Percentiles rank a stretch among this genome's conserved stretches.
phyloP scores from a whole-genome alignment of 2,329 filamentous ascomycete genomes.

The Achaetomium macrosporum region DNA sequence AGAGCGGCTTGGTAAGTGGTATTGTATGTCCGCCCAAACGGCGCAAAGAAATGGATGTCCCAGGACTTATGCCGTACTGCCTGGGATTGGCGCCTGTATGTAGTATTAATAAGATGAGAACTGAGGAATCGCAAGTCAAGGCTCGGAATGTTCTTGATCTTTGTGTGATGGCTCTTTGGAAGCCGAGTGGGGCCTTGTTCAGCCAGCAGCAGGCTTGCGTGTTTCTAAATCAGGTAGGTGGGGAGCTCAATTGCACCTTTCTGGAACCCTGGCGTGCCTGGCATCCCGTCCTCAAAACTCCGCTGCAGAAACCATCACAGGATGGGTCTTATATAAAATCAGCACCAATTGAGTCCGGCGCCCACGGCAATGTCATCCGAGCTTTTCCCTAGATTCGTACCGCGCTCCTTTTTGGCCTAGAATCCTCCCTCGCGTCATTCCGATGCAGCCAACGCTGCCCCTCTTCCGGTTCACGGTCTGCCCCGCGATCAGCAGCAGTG shows the following conservation, averaged over 20 bases:
- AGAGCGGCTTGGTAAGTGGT: no score
- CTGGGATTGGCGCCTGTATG: no score
- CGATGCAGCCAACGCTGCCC: slow-evolving; percentile 13
- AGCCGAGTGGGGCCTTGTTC: no score
- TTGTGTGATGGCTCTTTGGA: no score
- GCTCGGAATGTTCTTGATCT: no score
- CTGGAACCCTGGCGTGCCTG: not conserved
- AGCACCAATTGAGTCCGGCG: slow-evolving; percentile 7
- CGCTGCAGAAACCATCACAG: slow-evolving; percentile 46
- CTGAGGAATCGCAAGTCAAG: no score
- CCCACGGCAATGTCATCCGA: slow-evolving; percentile 9
- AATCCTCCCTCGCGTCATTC: not conserved
- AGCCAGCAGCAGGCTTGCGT: no score
- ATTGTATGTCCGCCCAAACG: no score
- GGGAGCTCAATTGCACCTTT: not conserved
- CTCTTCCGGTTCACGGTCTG: slow-evolving; percentile 18
- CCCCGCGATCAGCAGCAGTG: slow-evolving; percentile 10
- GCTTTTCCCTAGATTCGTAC: slow-evolving; percentile 4
- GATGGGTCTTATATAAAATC: slow-evolving; percentile 17
- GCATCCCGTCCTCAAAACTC: slow-evolving; percentile 37
- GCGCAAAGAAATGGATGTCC: no score
- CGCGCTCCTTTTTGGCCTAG: not conserved
- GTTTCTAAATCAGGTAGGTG: no score
- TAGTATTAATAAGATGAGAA: no score
- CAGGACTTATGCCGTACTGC: no score